These are phyloP conservation scores for Chlorella sp. DNA, from an alignment of 139 green algal species.

Conservation along the genomic window DNA sequence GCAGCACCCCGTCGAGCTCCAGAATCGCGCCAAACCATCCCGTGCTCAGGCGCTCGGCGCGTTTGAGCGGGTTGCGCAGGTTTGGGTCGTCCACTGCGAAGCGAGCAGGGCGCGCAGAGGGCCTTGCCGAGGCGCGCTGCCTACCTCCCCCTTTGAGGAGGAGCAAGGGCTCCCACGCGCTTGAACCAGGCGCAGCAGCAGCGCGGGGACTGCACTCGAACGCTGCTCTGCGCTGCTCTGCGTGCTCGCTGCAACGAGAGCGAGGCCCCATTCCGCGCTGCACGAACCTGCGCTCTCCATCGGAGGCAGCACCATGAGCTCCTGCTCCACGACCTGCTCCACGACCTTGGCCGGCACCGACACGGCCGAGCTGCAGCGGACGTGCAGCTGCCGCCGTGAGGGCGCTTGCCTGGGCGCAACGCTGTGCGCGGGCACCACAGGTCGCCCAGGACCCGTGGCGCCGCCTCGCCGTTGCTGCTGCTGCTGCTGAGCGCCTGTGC, in stretches of 20 bases:
- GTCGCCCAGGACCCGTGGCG: too few relatives aligned
- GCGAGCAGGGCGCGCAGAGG: not conserved
- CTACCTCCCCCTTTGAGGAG: too few relatives aligned
- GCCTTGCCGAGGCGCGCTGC: not conserved
- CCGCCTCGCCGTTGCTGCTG: too few relatives aligned
- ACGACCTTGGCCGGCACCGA: not conserved
- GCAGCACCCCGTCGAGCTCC: constrained; percentile 80
- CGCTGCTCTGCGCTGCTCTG: not conserved
- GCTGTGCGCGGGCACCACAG: too few relatives aligned
- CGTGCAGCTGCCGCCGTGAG: too few relatives aligned
- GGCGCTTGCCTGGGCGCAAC: too few relatives aligned
- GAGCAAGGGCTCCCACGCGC: too few relatives aligned
- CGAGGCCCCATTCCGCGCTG: not conserved
- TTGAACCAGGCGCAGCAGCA: not conserved
- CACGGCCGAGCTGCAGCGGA: not conserved
- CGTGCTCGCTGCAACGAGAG: not conserved
- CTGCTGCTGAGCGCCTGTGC: too few relatives aligned
- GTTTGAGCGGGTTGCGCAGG: constrained; percentile 18
- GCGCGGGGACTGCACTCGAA: not conserved
- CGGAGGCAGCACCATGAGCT: not conserved
- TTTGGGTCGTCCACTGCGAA: constrained; percentile 12
- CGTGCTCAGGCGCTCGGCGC: constrained; percentile 26
- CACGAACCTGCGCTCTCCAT: not conserved
- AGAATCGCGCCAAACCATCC: constrained; percentile 91
- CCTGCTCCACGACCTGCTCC: not conserved